Percentiles rank a stretch among this genome's conserved stretches.
Evolutionary conservation across 192 early-diverging fungal species (phyloP).

Genomic region (Fimicolochytrium jonesii): DNA sequence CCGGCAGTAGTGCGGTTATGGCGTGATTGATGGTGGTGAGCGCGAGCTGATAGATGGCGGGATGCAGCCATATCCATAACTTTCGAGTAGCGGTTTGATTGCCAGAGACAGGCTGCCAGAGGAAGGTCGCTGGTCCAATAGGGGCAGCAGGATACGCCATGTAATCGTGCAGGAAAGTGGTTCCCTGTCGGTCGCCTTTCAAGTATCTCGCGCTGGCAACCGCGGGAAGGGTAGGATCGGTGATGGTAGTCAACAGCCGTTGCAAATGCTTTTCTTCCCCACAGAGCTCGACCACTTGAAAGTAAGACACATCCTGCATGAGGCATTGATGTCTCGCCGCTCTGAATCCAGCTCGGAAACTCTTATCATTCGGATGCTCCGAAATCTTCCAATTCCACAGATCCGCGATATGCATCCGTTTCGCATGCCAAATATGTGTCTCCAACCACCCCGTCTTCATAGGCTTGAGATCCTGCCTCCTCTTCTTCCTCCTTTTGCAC

Average conservation of each 20-base stretch:
- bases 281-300: constrained; percentile 63
- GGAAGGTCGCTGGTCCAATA: constrained; percentile 63
- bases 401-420: constrained; percentile 91
- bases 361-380: constrained; percentile 82
- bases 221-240: constrained; percentile 54
- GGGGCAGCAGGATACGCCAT: constrained; percentile 52
- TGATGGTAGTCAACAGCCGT: constrained; percentile 45
- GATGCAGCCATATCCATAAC: constrained; percentile 29
- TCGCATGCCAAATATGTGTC: constrained; percentile 98
- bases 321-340: constrained; percentile 72
- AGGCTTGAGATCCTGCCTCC: constrained; percentile 6
- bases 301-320: constrained; percentile 84
- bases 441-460: constrained; percentile 91
- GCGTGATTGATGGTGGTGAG: too few species aligned
- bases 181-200: constrained; percentile 38
- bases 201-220: constrained; percentile 22
- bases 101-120: constrained; percentile 3
- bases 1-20: too few species aligned
- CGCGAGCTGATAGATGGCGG: constrained; percentile 13
- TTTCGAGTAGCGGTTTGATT: background rate
- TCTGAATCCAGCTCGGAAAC: constrained; percentile 67
- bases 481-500: constrained; percentile 39
- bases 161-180: constrained; percentile 47
- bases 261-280: constrained; percentile 51
- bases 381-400: constrained; percentile 78